phyloP scores from a whole-genome alignment of 2,329 filamentous ascomycete genomes.

The Alternaria triticina region DNA sequence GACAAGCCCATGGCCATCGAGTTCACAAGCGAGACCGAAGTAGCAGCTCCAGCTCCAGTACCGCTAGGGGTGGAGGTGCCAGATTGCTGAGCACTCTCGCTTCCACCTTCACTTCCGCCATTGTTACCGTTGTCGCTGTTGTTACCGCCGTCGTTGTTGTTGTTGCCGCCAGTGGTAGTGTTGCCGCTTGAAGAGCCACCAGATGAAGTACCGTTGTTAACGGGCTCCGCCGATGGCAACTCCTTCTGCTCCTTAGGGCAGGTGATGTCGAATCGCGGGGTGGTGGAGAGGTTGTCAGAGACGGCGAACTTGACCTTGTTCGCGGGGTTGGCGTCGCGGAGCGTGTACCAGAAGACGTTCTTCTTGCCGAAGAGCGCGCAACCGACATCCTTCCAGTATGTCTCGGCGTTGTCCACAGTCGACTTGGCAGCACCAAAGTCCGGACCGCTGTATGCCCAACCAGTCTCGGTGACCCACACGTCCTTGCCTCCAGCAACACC shows the following conservation, averaged over 20 bases:
- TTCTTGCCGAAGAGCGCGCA: conserved; percentile 42
- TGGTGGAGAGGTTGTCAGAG: conserved; percentile 60
- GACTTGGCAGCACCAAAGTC: conserved; percentile 37
- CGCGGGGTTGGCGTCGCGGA: conserved; percentile 57
- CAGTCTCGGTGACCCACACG: conserved; percentile 50
- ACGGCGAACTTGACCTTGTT: conserved; percentile 66
- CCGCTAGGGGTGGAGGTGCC: background rate
- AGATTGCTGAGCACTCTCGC: background rate
- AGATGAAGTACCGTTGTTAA: conserved; percentile 22
- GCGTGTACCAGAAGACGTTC: conserved; percentile 47
- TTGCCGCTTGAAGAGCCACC: conserved; percentile 17
- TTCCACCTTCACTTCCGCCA: background rate
- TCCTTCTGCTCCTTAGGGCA: conserved; percentile 48
- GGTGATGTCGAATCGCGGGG: conserved; percentile 60
- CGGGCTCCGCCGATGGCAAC: conserved; percentile 19
- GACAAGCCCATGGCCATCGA: conserved; percentile 34
- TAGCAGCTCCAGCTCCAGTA: conserved; percentile 17
- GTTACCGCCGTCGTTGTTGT: conserved; percentile 2
- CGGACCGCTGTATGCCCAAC: conserved; percentile 44
- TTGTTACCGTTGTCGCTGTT: background rate
- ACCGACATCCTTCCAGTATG: conserved; percentile 44
- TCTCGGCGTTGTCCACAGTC: conserved; percentile 37
- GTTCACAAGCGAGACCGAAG: conserved; percentile 26
- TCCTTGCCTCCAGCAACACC: conserved; percentile 39
- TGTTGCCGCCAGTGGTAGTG: conserved; percentile 6